Evolutionary conservation across 2,329 filamentous ascomycete genomes (phyloP).

Genomic region (Penicillium sp.): DNA sequence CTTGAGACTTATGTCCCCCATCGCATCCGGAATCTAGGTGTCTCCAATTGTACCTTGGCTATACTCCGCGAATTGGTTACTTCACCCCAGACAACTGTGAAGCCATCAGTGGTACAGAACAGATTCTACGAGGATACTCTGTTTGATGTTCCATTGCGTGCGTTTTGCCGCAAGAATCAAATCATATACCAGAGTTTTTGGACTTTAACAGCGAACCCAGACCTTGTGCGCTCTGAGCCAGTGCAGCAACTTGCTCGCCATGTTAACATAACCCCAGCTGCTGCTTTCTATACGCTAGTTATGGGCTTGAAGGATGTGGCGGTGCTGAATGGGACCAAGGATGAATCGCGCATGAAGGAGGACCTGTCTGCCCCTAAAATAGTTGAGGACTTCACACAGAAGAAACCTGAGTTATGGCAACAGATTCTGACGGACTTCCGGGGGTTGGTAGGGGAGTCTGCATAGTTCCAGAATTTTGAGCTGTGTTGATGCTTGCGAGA

Average conservation of each 20-base stretch:
- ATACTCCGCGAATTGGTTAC: constrained; percentile 54
- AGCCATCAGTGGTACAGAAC: constrained; percentile 70
- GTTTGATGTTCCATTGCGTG: constrained; percentile 61
- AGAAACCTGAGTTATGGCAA: constrained; percentile 52
- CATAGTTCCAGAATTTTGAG: neutral
- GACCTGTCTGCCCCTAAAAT: constrained; percentile 49
- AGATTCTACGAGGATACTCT: constrained; percentile 62
- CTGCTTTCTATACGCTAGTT: constrained; percentile 58
- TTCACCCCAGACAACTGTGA: constrained; percentile 44
- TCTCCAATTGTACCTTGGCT: constrained; percentile 68
- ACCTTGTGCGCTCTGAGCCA: constrained; percentile 46
- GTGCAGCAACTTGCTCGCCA: constrained; percentile 52
- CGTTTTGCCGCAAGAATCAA: constrained; percentile 52
- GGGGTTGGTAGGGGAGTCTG: constrained; percentile 33
- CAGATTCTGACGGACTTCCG: constrained; percentile 51
- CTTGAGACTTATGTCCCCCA: constrained; percentile 66
- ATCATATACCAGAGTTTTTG: constrained; percentile 62
- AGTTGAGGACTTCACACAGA: constrained; percentile 45
- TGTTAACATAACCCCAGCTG: constrained; percentile 42
- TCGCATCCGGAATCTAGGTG: constrained; percentile 65
- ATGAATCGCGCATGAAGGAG: constrained; percentile 50
- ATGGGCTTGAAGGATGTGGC: constrained; percentile 51
- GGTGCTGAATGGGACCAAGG: constrained; percentile 58
- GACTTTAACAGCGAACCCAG: constrained; percentile 60
- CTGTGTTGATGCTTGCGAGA: neutral